Evolutionary conservation across 2,329 filamentous ascomycete species (phyloP).

Genomic region (Sphaerulina vaccinii): DNA sequence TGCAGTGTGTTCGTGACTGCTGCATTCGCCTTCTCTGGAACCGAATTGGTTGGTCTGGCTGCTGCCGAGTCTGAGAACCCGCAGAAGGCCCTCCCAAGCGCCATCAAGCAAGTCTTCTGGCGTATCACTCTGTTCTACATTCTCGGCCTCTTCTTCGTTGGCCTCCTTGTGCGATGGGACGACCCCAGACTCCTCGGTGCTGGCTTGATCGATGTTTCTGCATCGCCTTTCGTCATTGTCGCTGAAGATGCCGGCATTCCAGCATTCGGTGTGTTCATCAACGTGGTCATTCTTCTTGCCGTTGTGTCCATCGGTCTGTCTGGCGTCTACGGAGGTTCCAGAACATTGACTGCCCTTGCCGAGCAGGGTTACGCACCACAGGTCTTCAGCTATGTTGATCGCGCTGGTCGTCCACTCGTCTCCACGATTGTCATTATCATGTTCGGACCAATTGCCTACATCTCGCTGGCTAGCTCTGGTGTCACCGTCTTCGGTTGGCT

Average conservation of each 20-base stretch:
- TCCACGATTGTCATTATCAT: constrained; percentile 45
- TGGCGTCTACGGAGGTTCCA: constrained; percentile 84
- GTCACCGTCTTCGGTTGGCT: constrained; percentile 61
- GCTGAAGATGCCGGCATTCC: constrained; percentile 74
- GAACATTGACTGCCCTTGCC: constrained; percentile 84
- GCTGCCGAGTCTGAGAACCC: constrained; percentile 78
- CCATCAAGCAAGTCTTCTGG: constrained; percentile 94
- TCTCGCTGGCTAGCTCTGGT: constrained; percentile 51
- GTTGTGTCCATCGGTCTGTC: constrained; percentile 72
- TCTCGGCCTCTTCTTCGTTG: constrained; percentile 75
- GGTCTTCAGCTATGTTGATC: constrained; percentile 61
- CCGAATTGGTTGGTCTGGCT: constrained; percentile 65
- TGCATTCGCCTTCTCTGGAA: constrained; percentile 62
- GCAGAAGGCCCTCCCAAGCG: constrained; percentile 76
- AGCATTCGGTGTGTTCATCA: constrained; percentile 84
- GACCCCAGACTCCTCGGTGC: constrained; percentile 61
- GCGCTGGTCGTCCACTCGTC: constrained; percentile 58
- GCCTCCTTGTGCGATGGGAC: constrained; percentile 75
- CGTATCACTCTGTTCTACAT: constrained; percentile 89
- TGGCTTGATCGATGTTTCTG: constrained; percentile 63
- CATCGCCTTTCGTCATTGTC: constrained; percentile 91
- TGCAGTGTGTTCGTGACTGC: constrained; percentile 64
- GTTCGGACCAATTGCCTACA: constrained; percentile 61
- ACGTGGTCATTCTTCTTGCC: constrained; percentile 87
- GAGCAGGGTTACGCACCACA: constrained; percentile 66